phyloP scores from a whole-genome alignment of 768 basidiomycete species.

The Tricholoma furcatifolium region DNA sequence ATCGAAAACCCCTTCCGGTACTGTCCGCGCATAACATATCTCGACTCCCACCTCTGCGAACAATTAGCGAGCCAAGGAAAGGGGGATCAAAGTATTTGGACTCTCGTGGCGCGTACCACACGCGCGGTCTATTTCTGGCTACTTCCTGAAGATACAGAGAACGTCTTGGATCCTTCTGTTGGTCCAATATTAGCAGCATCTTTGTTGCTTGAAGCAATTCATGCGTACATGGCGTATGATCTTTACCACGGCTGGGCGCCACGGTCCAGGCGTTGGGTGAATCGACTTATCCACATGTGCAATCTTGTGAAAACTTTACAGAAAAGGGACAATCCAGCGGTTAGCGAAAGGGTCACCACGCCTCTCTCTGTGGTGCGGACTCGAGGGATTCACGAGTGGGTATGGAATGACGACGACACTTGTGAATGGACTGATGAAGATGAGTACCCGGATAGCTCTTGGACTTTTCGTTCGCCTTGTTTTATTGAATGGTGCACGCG shows the following conservation, averaged over 20 bases:
- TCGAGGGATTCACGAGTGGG: background rate
- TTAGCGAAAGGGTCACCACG: background rate
- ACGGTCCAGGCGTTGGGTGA: background rate
- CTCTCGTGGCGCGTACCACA: too few relatives aligned
- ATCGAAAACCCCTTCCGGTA: too few relatives aligned
- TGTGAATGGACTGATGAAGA: background rate
- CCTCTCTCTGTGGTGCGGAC: background rate
- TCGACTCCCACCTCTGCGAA: too few relatives aligned
- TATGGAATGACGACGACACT: constrained; percentile 2
- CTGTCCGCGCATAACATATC: too few relatives aligned
- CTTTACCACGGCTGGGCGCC: too few relatives aligned
- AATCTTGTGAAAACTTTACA: background rate
- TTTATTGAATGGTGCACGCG: too few relatives aligned
- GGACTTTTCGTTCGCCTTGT: too few relatives aligned
- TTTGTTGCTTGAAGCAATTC: background rate
- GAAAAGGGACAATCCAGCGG: background rate
- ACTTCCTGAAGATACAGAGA: background rate
- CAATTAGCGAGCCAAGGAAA: too few relatives aligned
- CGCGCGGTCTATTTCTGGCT: background rate
- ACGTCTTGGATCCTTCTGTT: background rate
- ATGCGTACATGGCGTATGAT: background rate
- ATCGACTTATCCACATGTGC: background rate
- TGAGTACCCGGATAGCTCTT: too few relatives aligned
- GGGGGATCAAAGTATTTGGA: too few relatives aligned
- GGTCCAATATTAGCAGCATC: background rate